phyloP scores from a whole-genome alignment of 345 rosid genomes.

The Eucalyptus regnans region DNA sequence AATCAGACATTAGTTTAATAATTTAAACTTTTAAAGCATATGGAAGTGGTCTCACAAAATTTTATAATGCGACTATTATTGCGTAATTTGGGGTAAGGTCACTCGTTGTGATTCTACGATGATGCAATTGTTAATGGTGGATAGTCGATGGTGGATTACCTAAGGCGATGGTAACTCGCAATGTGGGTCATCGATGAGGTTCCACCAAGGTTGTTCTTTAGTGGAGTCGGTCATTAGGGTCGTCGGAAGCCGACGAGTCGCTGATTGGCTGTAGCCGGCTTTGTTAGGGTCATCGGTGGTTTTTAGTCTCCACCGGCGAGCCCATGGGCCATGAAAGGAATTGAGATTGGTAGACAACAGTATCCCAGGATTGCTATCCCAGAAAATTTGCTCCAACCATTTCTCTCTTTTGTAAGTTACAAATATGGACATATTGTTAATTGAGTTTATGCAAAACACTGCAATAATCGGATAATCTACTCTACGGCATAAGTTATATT shows the following conservation, averaged over 20 bases:
- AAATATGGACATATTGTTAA: neutral
- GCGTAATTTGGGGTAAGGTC: neutral
- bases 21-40: neutral
- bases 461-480: neutral
- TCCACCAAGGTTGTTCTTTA: neutral
- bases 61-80: neutral
- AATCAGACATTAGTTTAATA: rapidly evolving
- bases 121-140: neutral
- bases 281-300: neutral
- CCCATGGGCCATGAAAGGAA: neutral
- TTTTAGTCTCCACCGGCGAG: neutral
- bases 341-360: neutral
- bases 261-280: neutral
- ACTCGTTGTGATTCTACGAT: neutral
- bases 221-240: neutral
- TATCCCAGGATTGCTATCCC: neutral
- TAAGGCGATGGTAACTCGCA: neutral
- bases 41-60: neutral
- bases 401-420: neutral
- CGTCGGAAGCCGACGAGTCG: neutral
- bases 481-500: neutral
- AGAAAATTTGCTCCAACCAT: neutral
- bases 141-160: neutral
- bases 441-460: neutral
- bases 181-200: neutral